Percentiles rank a stretch among this genome's conserved stretches.
Conservation (phyloP, 2,329 filamentous ascomycete genomes). For the Aspergillus versicolor region DNA sequence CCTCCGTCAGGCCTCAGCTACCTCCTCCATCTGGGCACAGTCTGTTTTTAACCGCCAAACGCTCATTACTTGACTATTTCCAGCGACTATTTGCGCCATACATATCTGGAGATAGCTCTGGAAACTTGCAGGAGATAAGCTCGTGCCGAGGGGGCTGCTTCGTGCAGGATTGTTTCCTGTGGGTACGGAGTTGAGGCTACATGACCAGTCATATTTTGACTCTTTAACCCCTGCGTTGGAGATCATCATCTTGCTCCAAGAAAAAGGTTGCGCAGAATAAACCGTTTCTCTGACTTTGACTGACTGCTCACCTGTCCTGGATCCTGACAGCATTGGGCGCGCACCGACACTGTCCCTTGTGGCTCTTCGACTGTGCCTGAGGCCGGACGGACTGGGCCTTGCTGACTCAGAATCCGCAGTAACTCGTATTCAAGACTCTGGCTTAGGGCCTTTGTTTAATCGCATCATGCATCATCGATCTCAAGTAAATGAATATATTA, state of each 20-base stretch:
- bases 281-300: background rate
- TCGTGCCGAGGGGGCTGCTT: background rate
- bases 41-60: too few relatives aligned
- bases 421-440: background rate
- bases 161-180: conserved; percentile 6
- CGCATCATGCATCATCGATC: background rate
- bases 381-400: too few relatives aligned
- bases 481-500: background rate
- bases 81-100: too few relatives aligned
- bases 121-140: conserved; percentile 3
- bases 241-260: background rate
- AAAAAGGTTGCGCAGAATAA: background rate
- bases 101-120: background rate
- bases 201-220: background rate
- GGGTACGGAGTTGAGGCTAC: conserved; percentile 2
- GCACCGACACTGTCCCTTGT: conserved; percentile 2
- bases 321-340: background rate
- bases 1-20: background rate
- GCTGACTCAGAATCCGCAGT: background rate
- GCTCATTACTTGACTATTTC: too few relatives aligned
- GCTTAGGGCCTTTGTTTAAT: background rate
- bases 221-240: background rate
- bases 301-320: background rate
- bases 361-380: background rate
- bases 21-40: background rate